A percentile compares a stretch with the other conserved stretches of the same genome.
phyloP scores from a whole-genome alignment of 129 eudicot species.

The Arctium lappa region DNA sequence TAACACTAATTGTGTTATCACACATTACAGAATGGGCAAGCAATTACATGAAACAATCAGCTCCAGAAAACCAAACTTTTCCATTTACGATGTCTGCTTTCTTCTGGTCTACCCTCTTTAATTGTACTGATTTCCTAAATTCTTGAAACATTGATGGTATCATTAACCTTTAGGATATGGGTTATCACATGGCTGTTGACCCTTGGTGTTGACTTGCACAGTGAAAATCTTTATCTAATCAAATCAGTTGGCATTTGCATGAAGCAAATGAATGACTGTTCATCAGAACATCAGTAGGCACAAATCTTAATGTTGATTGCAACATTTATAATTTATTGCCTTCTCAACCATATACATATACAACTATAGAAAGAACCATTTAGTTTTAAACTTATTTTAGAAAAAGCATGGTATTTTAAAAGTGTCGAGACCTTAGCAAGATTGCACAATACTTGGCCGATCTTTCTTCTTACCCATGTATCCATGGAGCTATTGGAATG shows the following conservation, averaged over 20 bases:
- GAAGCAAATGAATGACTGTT: background rate
- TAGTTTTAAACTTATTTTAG: background rate
- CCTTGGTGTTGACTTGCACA: background rate
- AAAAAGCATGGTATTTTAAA: background rate
- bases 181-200: constrained; percentile 19
- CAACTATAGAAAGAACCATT: background rate
- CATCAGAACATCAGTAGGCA: background rate
- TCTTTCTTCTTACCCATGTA: background rate
- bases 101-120: background rate
- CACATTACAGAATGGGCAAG: background rate
- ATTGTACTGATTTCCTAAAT: constrained; percentile 18
- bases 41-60: background rate
- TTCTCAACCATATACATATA: constrained; percentile 1
- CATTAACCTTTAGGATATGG: constrained; percentile 19
- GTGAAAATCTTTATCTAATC: background rate
- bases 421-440: background rate
- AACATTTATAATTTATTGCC: background rate
- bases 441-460: background rate
- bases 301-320: background rate
- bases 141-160: constrained; percentile 15
- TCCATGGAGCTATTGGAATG: background rate
- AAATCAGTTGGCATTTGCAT: background rate
- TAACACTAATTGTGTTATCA: background rate
- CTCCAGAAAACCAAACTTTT: background rate
- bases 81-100: background rate